Base-by-base conservation (phyloP, 2,329 filamentous ascomycete genomes). In the Aspergillus jensenii region DNA sequence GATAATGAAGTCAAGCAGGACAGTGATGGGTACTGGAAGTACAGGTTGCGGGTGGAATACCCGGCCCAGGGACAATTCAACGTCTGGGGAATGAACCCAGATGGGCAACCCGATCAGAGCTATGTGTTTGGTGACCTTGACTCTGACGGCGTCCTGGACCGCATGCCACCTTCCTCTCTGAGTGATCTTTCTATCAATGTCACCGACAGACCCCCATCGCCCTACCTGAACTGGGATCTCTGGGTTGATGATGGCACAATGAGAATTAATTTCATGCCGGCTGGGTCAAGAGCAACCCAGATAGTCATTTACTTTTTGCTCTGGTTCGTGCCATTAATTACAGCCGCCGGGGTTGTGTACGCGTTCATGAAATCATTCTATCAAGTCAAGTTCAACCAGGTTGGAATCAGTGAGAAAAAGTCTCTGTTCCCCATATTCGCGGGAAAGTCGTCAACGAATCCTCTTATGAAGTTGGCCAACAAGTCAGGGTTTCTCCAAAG, bases 51-150 rank as follows among this genome's bases (percentile, higher is more conserved):
- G 79, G 77, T 80, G 3, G 86, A 89, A 66, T 89, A 84, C 81
- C 86, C 86, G 6, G 81, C 82, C 3, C 74, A 81, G 48, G 81
- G 85, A 56, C 85, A 88, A 65, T 73, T 88, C 58, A 89, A 88
- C 62, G 78, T 87, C 5, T 89, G 87, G 86, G 87, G 86, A 52
- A 84, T 88, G 68, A 86, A 88, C 64, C 80, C 82, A 0, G 81
- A 87, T 69, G 84, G 85, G 19, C 74, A 82, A 63, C 85, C 86
- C 0, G 86, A 89, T 68, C 78, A 84, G 59, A 81, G 81, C 7
- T 80, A 78, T 55, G 80, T 86, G 2, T 83, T 81, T 60, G 87
- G 87, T 21, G 86, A 89, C 67, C 79, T 86, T 14, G 83, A 88
- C 65, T 76, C 76, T 25, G 85, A 88, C 67, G 78, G 77, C 3